Evolutionary conservation across 2,329 filamentous ascomycete genomes (phyloP), one percentile per base, ranked within the genome.

Genomic region (Arthrobotrys entomopaga): DNA sequence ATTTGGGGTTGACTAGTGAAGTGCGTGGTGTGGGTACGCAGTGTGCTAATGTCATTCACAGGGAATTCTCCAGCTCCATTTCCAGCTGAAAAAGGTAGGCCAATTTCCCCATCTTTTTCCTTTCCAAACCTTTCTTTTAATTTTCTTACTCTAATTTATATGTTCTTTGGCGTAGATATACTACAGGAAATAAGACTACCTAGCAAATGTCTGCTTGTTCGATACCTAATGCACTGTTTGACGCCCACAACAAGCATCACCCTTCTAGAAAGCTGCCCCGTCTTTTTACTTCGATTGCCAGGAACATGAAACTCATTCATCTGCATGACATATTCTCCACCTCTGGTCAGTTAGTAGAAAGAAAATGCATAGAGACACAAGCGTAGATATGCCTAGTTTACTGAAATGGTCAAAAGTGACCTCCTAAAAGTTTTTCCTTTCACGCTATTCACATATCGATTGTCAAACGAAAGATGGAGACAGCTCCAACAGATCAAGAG

Each of bases 21-120:
- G 40, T 50, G 10, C 16, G 96, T 20, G 15, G 56, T 43, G 91
- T 42, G 64, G 42, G 42, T 46, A 4, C 16, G 42, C 42, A 34
- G 29, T 50, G 20, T 63, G 34, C 61, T 73, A 34, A 73, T 6
- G 40, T 34, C n/a, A 53, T 19, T 10, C 49, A 19, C 50, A 74
- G 70, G 94, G 94, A 61, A 97, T 98, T 79, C 84, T 99, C 69
- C 93, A 97, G 83, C 87, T 99, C 70, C 94, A 98, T 81, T 99
- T 99, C 81, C 93, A 97, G 82, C 97, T 98, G 85, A 99, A 98
- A 82, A 96, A 97, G 88, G 93, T 96, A 82, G 78, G 83, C 77
- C 71, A 78, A 49, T 48, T 26, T 8, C 46, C 65, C 66, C 52
- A 38, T 29, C 26, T 59, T 43, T 42, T 5, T n/a, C 34, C 22